Base-by-base conservation (phyloP, 2,329 filamentous ascomycete genomes). In the Phaeosphaeriaceae sp. region DNA sequence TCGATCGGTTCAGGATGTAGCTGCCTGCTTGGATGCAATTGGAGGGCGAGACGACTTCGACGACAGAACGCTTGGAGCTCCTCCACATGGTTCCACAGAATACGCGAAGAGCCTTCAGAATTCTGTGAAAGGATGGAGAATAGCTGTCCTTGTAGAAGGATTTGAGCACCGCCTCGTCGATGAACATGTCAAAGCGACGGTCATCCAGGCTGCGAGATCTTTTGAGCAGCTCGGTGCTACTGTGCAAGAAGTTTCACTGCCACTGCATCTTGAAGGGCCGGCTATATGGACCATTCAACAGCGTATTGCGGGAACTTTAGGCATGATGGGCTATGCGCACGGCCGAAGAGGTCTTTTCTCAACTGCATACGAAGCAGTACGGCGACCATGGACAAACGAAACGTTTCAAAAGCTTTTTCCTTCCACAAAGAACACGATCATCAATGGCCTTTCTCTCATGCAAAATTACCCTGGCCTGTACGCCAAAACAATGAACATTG, bases 381-480 rank as follows among this genome's bases (percentile, higher is more conserved):
- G 82, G 7, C 77, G 82, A 0, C 82, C 82, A 0, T 84, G 81
- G 81, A 82, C 78, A 0, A 70, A 80, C 15, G 73, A 79, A n/a
- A 78, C 77, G 50, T 85, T 85, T 58, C 75, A 81, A 48, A 81
- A 81, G 50, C 70, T 83, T 0, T 83, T 83, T 63, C 82, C 76
- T 0, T 71, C 69, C 0, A 70, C 83, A 0, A 83, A 83, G 53
- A 84, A 84, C 58, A 82, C 81, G 1, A 65, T 81, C 2, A 74
- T 81, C 31, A 78, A 78, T 48, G 80, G 79, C 0, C 67, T 79
- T 1, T 81, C 77, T 47, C 68, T 78, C 11, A 69, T 77, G 70
- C 69, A 71, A 53, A 53, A 62, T 21, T 77, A 78, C 46, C 78
- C 79, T 1, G 68, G 63, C 3, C 67, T 81, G 2, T 79, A 81